These are phyloP conservation scores for Hypoxylon sp. DNA, from an alignment of 2,329 filamentous ascomycete species.

Conservation along the genomic window DNA sequence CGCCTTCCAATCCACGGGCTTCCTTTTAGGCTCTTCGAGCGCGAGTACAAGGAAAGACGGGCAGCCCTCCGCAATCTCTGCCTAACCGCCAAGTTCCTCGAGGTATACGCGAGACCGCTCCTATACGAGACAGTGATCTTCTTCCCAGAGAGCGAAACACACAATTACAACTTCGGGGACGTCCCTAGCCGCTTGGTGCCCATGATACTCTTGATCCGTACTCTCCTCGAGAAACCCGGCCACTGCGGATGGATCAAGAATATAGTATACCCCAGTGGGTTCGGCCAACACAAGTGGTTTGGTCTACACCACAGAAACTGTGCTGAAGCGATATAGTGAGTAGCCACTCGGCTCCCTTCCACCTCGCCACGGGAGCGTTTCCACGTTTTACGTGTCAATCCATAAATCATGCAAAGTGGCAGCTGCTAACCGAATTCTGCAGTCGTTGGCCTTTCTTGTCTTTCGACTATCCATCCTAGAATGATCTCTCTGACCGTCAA, in stretches of 20 bases:
- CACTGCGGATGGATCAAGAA: conserved; percentile 25
- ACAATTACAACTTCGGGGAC: neutral
- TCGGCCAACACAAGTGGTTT: neutral
- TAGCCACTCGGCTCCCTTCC: neutral
- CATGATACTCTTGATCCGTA: conserved; percentile 28
- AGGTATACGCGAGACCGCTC: conserved; percentile 14
- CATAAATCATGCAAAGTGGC: neutral
- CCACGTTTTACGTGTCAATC: neutral
- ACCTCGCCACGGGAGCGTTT: neutral
- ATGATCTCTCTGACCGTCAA: conserved; percentile 10
- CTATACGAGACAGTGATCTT: conserved; percentile 36
- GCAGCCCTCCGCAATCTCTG: conserved; percentile 27
- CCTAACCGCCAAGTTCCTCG: conserved; percentile 3
- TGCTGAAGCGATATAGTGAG: neutral
- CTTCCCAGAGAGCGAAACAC: neutral
- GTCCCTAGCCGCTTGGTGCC: neutral
- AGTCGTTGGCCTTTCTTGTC: conserved; percentile 7
- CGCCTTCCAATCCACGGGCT: conserved; percentile 16
- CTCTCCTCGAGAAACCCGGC: conserved; percentile 11
- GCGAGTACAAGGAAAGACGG: conserved; percentile 4
- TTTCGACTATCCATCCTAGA: conserved; percentile 14
- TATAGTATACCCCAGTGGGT: conserved; percentile 15
- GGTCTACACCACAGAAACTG: neutral
- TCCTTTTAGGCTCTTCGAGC: neutral
- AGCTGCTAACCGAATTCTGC: conserved; percentile 5